Evolutionary conservation across 1,139 yeast species (phyloP), one percentile per base, ranked within the genome.

Genomic region (Diutina pseudorugosa): DNA sequence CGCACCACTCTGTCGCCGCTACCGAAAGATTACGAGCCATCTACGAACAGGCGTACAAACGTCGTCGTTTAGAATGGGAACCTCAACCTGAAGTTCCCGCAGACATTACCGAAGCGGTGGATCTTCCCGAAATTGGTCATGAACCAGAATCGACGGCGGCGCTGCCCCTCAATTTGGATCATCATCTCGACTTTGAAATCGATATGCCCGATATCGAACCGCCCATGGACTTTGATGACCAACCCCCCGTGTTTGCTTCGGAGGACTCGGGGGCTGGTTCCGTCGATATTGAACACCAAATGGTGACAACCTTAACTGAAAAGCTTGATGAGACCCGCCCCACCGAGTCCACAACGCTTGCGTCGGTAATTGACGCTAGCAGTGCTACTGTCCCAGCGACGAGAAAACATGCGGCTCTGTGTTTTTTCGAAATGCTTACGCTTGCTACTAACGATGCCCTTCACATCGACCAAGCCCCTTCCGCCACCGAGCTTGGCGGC

Each of bases 371-470:
- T 23, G 47, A n/a, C 11, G 16, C 33, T 8, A 43, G 30, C 30
- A 21, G 27, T 23, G 47, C 23, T 9, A 12, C 47, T 16, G n/a
- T 16, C 18, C 30, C 47, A 4, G 21, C 45, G 50, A 48, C 52
- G 50, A 16, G 76, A 59, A 72, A 72, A 57, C 83, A 84, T 59
- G 93, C 91, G 1, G 79, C 90, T 9, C 79, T 80, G 60, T 78
- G 87, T 57, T 90, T 90, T 66, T 89, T 90, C 62, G 95, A 90
- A 63, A 66, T 90, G 63, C 72, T 91, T 60, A 93, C 89, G 1
- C 71, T 90, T 57, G 95, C 96, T 1, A 85, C 95, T 8, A 75
- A 82, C 54, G 93, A 85, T 59, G 83, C 91, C 52, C 69, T 90
- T 51, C 68, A 72, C 21, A 65, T 90, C 49, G 67, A 77, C 33